Evolutionary conservation across 306 rosid species (phyloP).

Genomic region (Cucurbita moschata): DNA sequence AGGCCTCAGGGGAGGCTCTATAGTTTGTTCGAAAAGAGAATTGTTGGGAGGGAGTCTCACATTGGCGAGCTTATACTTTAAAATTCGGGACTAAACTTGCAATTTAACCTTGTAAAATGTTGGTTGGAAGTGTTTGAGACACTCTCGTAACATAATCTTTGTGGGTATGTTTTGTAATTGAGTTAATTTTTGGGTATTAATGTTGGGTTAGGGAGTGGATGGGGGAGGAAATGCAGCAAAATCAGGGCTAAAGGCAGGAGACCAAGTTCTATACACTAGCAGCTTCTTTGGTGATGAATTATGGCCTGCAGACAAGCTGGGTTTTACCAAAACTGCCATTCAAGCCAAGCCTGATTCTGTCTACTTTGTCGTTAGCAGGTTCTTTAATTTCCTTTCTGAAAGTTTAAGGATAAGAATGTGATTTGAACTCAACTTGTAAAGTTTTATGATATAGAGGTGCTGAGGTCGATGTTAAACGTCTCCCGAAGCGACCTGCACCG

Average conservation of each 20-base stretch:
- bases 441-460: conserved; percentile 44
- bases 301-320: conserved; percentile 99
- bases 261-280: conserved; percentile 88
- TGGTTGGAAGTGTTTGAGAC: background rate
- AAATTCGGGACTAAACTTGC: no score
- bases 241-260: conserved; percentile 84
- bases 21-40: no score
- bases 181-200: conserved; percentile 7
- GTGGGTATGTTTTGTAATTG: background rate
- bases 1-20: no score
- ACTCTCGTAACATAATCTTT: no score
- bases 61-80: no score
- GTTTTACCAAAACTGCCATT: conserved; percentile 91
- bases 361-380: conserved; percentile 97
- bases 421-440: background rate
- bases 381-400: background rate
- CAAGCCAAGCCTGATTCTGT: conserved; percentile 92
- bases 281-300: conserved; percentile 98
- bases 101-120: no score
- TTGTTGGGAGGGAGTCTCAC: no score
- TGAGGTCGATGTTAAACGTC: conserved; percentile 68
- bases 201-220: conserved; percentile 51
- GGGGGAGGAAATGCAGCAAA: conserved; percentile 96
- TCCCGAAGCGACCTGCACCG: conserved; percentile 79
- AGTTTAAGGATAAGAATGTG: no score